Base-by-base conservation (phyloP, 2,329 filamentous ascomycete genomes). In the Ophiostoma pallidulum region DNA sequence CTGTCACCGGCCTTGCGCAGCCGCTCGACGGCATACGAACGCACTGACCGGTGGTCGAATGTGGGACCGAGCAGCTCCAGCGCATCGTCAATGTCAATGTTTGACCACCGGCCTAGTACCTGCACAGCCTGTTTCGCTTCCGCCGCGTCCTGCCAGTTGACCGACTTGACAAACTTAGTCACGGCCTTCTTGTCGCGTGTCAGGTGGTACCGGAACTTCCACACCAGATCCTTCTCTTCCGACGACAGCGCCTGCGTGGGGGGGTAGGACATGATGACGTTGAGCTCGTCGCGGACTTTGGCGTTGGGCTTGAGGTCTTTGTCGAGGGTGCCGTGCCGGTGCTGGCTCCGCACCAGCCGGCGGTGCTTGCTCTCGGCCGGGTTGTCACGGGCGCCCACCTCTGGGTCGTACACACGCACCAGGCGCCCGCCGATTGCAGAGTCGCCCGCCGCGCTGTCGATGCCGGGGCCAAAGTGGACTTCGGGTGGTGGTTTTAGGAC, bases 51-150 rank as follows among this genome's bases (percentile, higher is more conserved):
- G 57, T 94, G 94, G 60, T 94, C 86, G 53, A 97, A 94, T 0
- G 85, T 89, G 9, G 92, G 91, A 0, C 92, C 92, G 1, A 98
- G 79, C 10, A 98, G 73, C 64, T 98, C 92, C 38, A 98, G 74
- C 16, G 91, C 92, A 68, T 97, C 92, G 58, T 98, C 94, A 5
- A 98, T 83, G 60, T 97, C 92, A 50, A 98, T 95, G 55, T 94
- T 88, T 0, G 86, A 94, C 92, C 92, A 98, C 57, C 90, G 91
- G 0, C 84, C 80, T 16, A 98, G 74, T 4, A 98, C 80, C 52
- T 94, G 87, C 20, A 92, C 86, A 6, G 91, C 90, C 67, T 96
- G 89, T 50, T 86, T 83, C 4, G 51, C 49, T 47, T 56, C 54
- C n/a, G 50, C 50, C 12, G 45, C 41, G 45, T 56, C 54, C 45